Evolutionary conservation across 352 stramenopile species (phyloP), one percentile per base, ranked within the genome.

Genomic region (Phytopythium aichiense): DNA sequence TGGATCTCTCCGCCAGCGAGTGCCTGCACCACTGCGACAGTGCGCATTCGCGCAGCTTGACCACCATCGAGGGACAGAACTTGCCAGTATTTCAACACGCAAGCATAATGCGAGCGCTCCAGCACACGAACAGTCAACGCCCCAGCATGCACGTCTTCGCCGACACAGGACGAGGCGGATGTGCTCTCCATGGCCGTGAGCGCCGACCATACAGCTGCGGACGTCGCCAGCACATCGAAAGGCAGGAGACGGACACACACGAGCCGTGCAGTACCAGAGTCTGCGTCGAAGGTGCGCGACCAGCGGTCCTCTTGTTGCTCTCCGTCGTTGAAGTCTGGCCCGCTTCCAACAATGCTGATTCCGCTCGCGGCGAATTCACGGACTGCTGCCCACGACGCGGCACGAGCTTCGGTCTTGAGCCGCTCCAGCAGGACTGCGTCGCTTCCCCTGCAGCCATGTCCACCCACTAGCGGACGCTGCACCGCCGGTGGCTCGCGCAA

Each of bases 211-310:
- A 68, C 25, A 8, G 48, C 55, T n/a, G 33, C 22, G 20, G 65
- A 65, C 7, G 57, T 68, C 20, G 65, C 56, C 15, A 63, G 57
- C 22, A 62, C 50, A 43, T 67, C 61, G 42, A 71, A 72, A 0
- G 61, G 65, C 38, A 72, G 33, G 20, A 38, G 35, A 25, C 65
- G 60, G 7, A 68, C 52, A 38, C 60, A 65, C 9, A 72, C 51
- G 4, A 42, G 63, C n/a, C 13, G 61, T 30, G 42, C 56, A 62
- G 16, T 57, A 7, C 15, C 20, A n/a, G 23, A 56, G 45, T 40
- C 52, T 52, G n/a, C 38, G 52, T 54, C 61, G 49, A 23, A 20
- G 7, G 38, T 12, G 33, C 65, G 56, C 16, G 65, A 59, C 65
- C 65, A 72, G 16, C 51, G 4, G 52, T 72, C 65, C 15, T 22